Evolutionary conservation across 495 filamentous ascomycete genomes (phyloP), one percentile per base, ranked within the genome.

Genomic region (Penicillium cinerascens): DNA sequence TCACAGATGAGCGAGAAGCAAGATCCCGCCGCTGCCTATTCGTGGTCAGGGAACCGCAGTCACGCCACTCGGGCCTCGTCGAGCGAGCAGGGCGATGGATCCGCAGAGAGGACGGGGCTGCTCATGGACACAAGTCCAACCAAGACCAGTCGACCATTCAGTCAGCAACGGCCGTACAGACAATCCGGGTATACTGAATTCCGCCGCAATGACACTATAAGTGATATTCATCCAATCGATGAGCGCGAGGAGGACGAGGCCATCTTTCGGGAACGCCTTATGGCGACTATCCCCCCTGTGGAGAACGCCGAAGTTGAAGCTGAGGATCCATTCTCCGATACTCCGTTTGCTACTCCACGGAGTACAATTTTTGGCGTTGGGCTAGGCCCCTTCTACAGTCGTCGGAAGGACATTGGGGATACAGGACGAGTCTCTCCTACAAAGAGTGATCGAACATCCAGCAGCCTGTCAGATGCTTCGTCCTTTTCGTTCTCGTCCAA

Each of bases 221-320:
- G 80, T 18, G 67, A 73, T 36, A 86, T 86, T 17, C 81, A 84
- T 53, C 78, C 82, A 4, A 88, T 89, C 63, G 76, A 83, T n/a
- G 86, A 90, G 66, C 75, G 72, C 6, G 91, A 95, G 37, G 88
- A 91, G 44, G 83, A 81, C 26, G 76, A 76, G 29, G 69, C 65
- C 5, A 50, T 50, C 47, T 63, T 51, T 47, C 59, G 47, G 46
- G 66, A 59, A 54, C 61, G 40, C 25, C 56, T 60, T 2, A 62
- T 68, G 60, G 48, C 63, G 15, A 59, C 54, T 1, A 56, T 65
- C 43, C 53, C 65, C 27, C 35, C 49, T 22, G 25, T 52, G 13
- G 52, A 59, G 23, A 55, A 33, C 18, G 49, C 35, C 4, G 35
- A 45, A 4, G 41, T 33, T 2, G 68, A 66, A 15, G 54, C 63